phyloP scores from a whole-genome alignment of 495 filamentous ascomycete species.

The Durotheca rogersii region DNA sequence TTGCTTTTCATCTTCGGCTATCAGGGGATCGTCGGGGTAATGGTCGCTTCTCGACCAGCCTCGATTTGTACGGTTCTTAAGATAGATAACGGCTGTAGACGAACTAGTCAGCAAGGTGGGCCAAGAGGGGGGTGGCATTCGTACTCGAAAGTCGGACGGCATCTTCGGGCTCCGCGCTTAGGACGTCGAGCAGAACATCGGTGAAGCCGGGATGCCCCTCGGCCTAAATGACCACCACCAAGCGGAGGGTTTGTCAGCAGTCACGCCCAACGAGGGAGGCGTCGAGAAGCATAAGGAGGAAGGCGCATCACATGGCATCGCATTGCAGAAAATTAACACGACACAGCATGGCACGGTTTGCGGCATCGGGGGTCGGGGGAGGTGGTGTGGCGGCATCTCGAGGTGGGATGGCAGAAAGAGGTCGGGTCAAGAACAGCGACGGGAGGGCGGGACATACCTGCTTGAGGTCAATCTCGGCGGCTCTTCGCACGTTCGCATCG shows the following conservation, averaged over 20 bases:
- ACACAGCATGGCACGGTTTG: slow-evolving; percentile 12
- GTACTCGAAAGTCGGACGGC: slow-evolving; percentile 84
- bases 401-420: slow-evolving; percentile 12
- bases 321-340: slow-evolving; percentile 6
- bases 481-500: slow-evolving; percentile 79
- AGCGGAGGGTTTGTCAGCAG: slow-evolving; percentile 16
- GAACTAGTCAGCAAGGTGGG: slow-evolving; percentile 16
- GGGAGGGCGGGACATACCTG: slow-evolving; percentile 60
- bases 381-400: background rate
- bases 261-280: slow-evolving; percentile 16
- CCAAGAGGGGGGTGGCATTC: slow-evolving; percentile 27
- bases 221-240: slow-evolving; percentile 57
- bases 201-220: slow-evolving; percentile 88
- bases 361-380: background rate
- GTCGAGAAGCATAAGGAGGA: slow-evolving; percentile 14
- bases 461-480: slow-evolving; percentile 92
- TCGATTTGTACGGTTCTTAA: slow-evolving; percentile 93
- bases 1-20: slow-evolving; percentile 87
- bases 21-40: slow-evolving; percentile 59
- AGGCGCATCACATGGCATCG: slow-evolving; percentile 29
- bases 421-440: slow-evolving; percentile 10
- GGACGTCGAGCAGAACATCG: slow-evolving; percentile 85
- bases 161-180: slow-evolving; percentile 82
- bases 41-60: slow-evolving; percentile 84
- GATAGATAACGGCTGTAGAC: slow-evolving; percentile 82